A percentile compares a stretch with the other conserved stretches of the same genome.
phyloP scores from a whole-genome alignment of 176 grass and related monocot species.

The Musa troglodytarum region DNA sequence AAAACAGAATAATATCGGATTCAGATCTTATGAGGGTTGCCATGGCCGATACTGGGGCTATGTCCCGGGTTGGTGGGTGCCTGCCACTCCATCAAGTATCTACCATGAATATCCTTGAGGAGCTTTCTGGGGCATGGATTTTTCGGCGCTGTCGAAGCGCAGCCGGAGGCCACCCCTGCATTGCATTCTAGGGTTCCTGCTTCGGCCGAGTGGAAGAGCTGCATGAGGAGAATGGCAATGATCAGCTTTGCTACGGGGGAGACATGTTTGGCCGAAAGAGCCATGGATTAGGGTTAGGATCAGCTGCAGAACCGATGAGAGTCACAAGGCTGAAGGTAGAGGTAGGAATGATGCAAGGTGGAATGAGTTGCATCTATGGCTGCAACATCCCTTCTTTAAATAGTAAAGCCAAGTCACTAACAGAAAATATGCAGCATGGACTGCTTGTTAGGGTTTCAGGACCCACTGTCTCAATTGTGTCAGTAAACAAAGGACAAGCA shows the following conservation, averaged over 20 bases:
- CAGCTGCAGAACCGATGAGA: background rate
- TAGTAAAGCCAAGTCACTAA: background rate
- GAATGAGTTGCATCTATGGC: background rate
- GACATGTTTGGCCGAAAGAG: constrained; percentile 12
- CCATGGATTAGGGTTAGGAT: constrained; percentile 19
- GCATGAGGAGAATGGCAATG: constrained; percentile 33
- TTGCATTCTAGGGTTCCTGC: constrained; percentile 34
- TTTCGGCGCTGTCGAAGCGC: background rate
- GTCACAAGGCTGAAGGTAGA: background rate
- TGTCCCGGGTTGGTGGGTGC: constrained; percentile 35
- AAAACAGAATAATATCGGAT: too few relatives aligned
- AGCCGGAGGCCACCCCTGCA: constrained; percentile 2
- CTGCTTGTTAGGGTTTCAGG: background rate
- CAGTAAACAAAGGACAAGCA: background rate
- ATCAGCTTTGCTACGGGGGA: constrained; percentile 22
- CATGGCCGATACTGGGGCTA: constrained; percentile 52
- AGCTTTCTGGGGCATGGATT: constrained; percentile 7
- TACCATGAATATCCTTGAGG: background rate
- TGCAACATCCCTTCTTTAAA: background rate
- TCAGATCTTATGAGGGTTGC: constrained; percentile 19
- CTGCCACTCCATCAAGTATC: background rate
- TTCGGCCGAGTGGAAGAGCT: constrained; percentile 25
- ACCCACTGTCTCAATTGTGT: background rate
- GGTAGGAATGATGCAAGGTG: background rate
- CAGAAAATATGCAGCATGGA: background rate